Base-by-base conservation (phyloP, 306 rosid genomes). In the Pueraria montana region DNA sequence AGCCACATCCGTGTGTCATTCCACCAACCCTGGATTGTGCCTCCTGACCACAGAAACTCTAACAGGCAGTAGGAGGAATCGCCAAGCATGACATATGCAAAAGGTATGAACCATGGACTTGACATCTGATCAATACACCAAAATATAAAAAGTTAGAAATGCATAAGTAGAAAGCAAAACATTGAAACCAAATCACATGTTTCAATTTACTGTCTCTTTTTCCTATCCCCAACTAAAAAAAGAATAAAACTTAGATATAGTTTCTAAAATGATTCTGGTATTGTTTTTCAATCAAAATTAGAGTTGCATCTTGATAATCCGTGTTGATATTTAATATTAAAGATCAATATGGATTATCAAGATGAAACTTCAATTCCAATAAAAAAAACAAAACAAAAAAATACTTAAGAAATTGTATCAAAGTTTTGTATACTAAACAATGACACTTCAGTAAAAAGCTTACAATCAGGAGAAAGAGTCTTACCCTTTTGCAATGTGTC, bases 11-110 rank as follows among this genome's bases (percentile, higher is more conserved):
- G 66, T 3, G 85, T 84, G 9, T 89, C 90, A 82, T 93, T 91
- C 96, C 94, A 93, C 96, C 93, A 93, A 1, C 94, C 96, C n/a
- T 85, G 32, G 18, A 84, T 2, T 34, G 96, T 93, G 61, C 98
- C 98, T 56, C 86, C 90, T 20, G 26, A 76, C 84, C 84, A 80
- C 72, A 90, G 20, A 77, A 89, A 89, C 83, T 91, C 98, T 7
- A 77, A 80, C 45, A 91, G 69, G 70, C 94, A 64, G n/a, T 69
- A 85, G 2, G 76, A 59, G 77, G 78, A 77, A 56, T 73, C 85
- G 0, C 85, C 89, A 76, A 87, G 16, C 11, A 84, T 76, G 77
- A 90, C 93, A 81, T 87, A 93, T 7, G 87, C 87, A 67, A 87
- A 93, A 2, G 96, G 91, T 75, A 90, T 74, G 49, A 90, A 64